Evolutionary conservation across 2,329 filamentous ascomycete genomes (phyloP).

Genomic region (Penicillium expansum): DNA sequence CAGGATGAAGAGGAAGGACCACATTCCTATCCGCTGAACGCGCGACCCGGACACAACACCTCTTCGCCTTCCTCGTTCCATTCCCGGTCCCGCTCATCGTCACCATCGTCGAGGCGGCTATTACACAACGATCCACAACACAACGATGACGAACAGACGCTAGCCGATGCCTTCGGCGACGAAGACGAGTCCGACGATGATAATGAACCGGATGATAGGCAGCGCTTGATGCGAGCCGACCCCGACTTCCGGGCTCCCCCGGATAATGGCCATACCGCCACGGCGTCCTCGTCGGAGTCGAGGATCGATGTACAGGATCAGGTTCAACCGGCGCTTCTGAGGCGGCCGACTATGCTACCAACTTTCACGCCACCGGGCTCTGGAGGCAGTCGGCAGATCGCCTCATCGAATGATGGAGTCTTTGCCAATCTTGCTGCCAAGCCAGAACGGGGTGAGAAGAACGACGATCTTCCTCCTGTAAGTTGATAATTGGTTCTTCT

Average conservation of each 20-base stretch:
- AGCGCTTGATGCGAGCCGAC: conserved; percentile 75
- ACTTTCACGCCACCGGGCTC: conserved; percentile 45
- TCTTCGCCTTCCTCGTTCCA: conserved; percentile 74
- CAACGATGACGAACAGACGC: conserved; percentile 68
- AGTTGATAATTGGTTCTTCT: conserved; percentile 39
- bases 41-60: conserved; percentile 30
- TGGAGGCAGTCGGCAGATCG: conserved; percentile 55
- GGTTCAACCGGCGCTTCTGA: conserved; percentile 34
- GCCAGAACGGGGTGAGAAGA: conserved; percentile 74
- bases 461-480: conserved; percentile 92
- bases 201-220: conserved; percentile 74
- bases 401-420: conserved; percentile 84
- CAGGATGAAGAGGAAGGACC: conserved; percentile 43
- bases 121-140: conserved; percentile 52
- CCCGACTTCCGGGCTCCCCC: conserved; percentile 32
- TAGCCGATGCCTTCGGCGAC: conserved; percentile 89
- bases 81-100: conserved; percentile 79
- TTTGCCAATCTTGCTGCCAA: conserved; percentile 94
- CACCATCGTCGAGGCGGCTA: conserved; percentile 54
- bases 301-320: conserved; percentile 19
- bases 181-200: conserved; percentile 69
- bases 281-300: conserved; percentile 29
- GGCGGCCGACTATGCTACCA: conserved; percentile 55
- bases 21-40: conserved; percentile 33
- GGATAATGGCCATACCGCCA: conserved; percentile 27